Conservation (phyloP, 2,329 filamentous ascomycete genomes). For the Orbilia quercus region DNA sequence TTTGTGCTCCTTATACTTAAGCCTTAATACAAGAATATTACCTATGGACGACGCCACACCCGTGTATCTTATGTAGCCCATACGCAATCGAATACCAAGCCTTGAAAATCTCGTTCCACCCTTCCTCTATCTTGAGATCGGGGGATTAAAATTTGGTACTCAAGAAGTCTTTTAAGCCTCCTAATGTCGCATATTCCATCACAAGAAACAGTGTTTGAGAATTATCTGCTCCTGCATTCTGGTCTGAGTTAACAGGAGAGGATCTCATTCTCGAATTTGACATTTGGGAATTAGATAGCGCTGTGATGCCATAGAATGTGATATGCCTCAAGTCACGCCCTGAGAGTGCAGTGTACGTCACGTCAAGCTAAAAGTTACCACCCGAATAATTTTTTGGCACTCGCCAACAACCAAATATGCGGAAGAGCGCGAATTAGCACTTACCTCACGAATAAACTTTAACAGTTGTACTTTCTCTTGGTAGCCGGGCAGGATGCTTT, state of each 20-base stretch:
- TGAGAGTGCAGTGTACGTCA: not conserved
- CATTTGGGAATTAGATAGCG: not conserved
- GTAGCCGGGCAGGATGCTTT: not conserved
- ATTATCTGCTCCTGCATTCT: not conserved
- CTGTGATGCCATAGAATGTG: not conserved
- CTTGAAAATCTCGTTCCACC: not conserved
- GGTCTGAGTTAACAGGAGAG: not conserved
- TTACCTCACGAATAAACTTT: conserved; percentile 5
- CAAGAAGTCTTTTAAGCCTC: not conserved
- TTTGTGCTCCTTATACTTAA: not conserved
- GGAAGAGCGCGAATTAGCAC: not conserved
- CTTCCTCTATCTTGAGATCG: not conserved
- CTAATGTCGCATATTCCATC: not conserved
- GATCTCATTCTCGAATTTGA: not conserved
- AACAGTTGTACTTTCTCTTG: not conserved
- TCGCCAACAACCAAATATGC: not conserved
- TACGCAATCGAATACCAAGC: not conserved
- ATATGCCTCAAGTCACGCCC: not conserved
- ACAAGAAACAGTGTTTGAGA: not conserved
- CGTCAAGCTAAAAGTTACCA: not conserved
- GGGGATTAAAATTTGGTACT: not conserved
- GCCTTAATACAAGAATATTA: not conserved
- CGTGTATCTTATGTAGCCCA: not conserved
- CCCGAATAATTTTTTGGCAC: not conserved
- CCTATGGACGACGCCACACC: not conserved